Conservation (phyloP, 1,284 basidiomycete genomes). For the Cryptococcus hybrid region DNA sequence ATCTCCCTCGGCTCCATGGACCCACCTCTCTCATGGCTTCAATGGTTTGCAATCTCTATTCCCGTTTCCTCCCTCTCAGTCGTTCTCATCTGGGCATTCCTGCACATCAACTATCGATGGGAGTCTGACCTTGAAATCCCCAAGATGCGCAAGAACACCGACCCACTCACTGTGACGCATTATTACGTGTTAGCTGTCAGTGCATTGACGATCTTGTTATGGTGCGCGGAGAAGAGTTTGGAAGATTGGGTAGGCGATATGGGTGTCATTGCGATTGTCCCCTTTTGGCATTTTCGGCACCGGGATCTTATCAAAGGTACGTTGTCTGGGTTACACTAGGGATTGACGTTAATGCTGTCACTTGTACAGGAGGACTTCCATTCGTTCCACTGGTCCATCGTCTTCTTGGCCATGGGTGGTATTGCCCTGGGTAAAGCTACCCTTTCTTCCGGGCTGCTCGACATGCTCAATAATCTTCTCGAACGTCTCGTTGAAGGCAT, state of each 20-base stretch:
- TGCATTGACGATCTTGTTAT: constrained; percentile 80
- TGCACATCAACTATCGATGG: constrained; percentile 83
- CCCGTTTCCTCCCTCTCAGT: constrained; percentile 86
- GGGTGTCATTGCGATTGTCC: constrained; percentile 97
- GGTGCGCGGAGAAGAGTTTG: constrained; percentile 86
- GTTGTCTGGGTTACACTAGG: constrained; percentile 18
- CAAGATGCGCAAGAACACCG: constrained; percentile 74
- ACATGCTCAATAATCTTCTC: constrained; percentile 70
- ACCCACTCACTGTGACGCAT: constrained; percentile 77
- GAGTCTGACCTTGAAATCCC: constrained; percentile 79
- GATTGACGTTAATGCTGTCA: not conserved
- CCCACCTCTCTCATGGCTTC: constrained; percentile 79
- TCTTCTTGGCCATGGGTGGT: constrained; percentile 96
- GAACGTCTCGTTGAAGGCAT: constrained; percentile 68
- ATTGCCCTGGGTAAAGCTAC: constrained; percentile 96
- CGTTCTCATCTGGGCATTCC: constrained; percentile 84
- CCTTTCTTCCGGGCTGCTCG: constrained; percentile 80
- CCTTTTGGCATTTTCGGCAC: constrained; percentile 93
- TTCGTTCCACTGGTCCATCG: constrained; percentile 90
- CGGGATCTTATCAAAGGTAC: constrained; percentile 87
- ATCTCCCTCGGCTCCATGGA: constrained; percentile 90
- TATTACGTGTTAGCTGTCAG: constrained; percentile 88
- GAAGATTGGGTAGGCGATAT: constrained; percentile 86
- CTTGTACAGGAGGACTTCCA: constrained; percentile 81
- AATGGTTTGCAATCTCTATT: constrained; percentile 92